phyloP scores from a whole-genome alignment of 345 rosid species.

The Aquilaria sinensis region DNA sequence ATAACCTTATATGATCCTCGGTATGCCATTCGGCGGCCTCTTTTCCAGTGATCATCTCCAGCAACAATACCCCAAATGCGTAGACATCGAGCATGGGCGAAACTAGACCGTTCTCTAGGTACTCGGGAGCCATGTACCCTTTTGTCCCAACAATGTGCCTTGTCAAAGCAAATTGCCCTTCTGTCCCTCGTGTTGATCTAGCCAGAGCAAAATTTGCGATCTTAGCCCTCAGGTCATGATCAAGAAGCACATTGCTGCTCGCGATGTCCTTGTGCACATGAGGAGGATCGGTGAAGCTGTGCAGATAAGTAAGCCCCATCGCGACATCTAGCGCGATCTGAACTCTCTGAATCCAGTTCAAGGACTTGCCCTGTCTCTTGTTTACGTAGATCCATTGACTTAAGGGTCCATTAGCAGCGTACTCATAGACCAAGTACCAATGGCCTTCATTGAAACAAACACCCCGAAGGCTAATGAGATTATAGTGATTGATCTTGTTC shows the following conservation, averaged over 20 bases:
- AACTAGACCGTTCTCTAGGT: slow-evolving; percentile 66
- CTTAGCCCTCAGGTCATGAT: slow-evolving; percentile 50
- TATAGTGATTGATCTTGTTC: slow-evolving; percentile 62
- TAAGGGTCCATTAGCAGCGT: slow-evolving; percentile 59
- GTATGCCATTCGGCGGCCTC: slow-evolving; percentile 35
- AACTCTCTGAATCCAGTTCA: slow-evolving; percentile 54
- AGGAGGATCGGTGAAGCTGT: slow-evolving; percentile 51
- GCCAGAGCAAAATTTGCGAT: slow-evolving; percentile 44
- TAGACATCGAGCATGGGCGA: slow-evolving; percentile 78
- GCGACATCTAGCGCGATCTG: slow-evolving; percentile 69
- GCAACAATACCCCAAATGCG: slow-evolving; percentile 68
- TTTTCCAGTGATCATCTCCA: slow-evolving; percentile 64
- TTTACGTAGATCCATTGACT: slow-evolving; percentile 54
- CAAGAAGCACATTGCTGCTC: slow-evolving; percentile 41
- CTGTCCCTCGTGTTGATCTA: slow-evolving; percentile 35
- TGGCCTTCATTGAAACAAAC: slow-evolving; percentile 55
- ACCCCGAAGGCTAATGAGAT: slow-evolving; percentile 65
- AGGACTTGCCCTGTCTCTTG: slow-evolving; percentile 14
- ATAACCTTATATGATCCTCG: slow-evolving; percentile 24
- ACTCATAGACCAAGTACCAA: slow-evolving; percentile 77
- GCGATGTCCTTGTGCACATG: slow-evolving; percentile 50
- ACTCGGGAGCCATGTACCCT: slow-evolving; percentile 88
- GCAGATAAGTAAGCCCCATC: slow-evolving; percentile 73
- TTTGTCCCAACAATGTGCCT: slow-evolving; percentile 76
- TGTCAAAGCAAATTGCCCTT: slow-evolving; percentile 59